A percentile compares a stretch with the other conserved stretches of the same genome.
These are phyloP conservation scores for Fragaria ananassa DNA, from an alignment of 306 rosid genomes.

Conservation along the genomic window DNA sequence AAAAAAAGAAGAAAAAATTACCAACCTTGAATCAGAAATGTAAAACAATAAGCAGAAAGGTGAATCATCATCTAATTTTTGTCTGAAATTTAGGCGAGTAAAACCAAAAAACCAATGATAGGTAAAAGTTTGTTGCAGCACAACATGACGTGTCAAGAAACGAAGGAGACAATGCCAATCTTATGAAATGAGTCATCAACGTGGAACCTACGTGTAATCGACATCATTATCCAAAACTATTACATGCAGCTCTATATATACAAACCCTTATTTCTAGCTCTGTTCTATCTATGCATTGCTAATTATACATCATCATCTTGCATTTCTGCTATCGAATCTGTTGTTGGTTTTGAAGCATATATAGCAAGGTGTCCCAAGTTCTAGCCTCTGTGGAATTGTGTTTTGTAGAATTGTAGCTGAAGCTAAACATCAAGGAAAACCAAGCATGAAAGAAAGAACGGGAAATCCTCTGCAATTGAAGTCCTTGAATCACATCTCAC, in stretches of 20 bases:
- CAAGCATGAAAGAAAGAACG: slow-evolving; percentile 13
- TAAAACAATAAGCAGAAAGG: no score
- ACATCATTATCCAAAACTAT: not conserved
- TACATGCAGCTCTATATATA: not conserved
- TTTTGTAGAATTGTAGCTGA: not conserved
- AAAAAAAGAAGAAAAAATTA: not conserved
- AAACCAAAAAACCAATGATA: not conserved
- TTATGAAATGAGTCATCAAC: slow-evolving; percentile 16
- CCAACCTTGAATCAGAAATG: not conserved
- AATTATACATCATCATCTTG: not conserved
- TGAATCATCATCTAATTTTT: not conserved
- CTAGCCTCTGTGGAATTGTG: not conserved
- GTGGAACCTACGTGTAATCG: slow-evolving; percentile 24
- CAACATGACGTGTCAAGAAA: slow-evolving; percentile 2
- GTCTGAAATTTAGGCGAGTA: not conserved
- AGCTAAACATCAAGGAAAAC: not conserved
- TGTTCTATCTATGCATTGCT: not conserved
- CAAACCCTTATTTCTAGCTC: not conserved
- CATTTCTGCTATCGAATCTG: not conserved
- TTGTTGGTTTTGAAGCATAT: not conserved
- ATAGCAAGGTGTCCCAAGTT: not conserved
- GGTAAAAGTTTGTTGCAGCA: not conserved
- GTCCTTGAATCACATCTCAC: slow-evolving; percentile 81
- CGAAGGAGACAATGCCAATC: not conserved
- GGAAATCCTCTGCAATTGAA: slow-evolving; percentile 61